These are phyloP conservation scores for Cryphonectria nitschkei DNA, from an alignment of 2,329 filamentous ascomycete species.

Conservation along the genomic window DNA sequence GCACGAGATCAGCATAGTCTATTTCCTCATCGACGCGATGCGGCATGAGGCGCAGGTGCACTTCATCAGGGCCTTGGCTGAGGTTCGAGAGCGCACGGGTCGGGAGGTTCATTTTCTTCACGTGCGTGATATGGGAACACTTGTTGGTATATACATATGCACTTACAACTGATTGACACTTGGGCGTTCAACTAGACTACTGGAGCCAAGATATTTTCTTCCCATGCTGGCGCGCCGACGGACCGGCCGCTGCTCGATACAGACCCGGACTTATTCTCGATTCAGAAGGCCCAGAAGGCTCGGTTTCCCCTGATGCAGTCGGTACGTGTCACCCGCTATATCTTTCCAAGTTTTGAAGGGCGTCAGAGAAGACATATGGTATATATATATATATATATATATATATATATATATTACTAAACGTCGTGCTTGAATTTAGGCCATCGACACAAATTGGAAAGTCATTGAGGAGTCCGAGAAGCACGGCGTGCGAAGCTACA, in stretches of 20 bases:
- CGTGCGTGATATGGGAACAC: slow-evolving; percentile 30
- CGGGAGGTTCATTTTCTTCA: slow-evolving; percentile 53
- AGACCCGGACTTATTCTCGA: slow-evolving; percentile 46
- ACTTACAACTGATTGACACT: background rate
- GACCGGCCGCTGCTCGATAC: slow-evolving; percentile 48
- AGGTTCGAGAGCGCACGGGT: slow-evolving; percentile 47
- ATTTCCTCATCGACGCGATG: slow-evolving; percentile 49
- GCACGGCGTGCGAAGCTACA: slow-evolving; percentile 51
- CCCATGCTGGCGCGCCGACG: slow-evolving; percentile 47
- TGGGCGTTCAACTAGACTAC: slow-evolving; percentile 40
- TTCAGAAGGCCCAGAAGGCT: slow-evolving; percentile 44
- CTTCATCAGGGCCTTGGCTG: slow-evolving; percentile 51
- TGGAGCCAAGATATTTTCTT: slow-evolving; percentile 57
- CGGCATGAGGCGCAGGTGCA: slow-evolving; percentile 37
- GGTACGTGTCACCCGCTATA: background rate
- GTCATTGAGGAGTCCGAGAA: slow-evolving; percentile 49
- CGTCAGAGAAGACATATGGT: too few relatives aligned
- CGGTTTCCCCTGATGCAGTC: slow-evolving; percentile 1
- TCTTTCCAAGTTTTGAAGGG: too few relatives aligned
- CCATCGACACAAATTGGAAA: slow-evolving; percentile 44
- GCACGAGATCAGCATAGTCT: slow-evolving; percentile 52
- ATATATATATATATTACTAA: too few relatives aligned
- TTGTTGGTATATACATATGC: too few relatives aligned
- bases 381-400: too few relatives aligned
- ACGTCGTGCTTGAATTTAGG: slow-evolving; percentile 35